Evolutionary conservation across 805 yeast genomes (phyloP), one percentile per base, ranked within the genome.

Genomic region (Wickerhamomyces ciferrii): DNA sequence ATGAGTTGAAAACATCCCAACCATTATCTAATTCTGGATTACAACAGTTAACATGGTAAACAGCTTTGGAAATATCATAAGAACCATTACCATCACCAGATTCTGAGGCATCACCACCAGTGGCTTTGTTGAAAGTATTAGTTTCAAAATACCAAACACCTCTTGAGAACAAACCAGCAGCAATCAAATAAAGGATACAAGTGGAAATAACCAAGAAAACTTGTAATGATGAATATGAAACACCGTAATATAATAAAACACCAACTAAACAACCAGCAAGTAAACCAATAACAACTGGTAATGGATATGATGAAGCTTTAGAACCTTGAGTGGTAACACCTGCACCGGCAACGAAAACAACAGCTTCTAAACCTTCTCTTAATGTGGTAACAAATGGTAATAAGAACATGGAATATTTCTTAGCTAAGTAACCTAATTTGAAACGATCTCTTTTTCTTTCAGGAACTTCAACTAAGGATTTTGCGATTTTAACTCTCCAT

Each of bases 41-140:
- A 74, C 98, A 92, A 72, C 97, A 92, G 76, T 92, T 90, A 51
- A 92, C 95, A 70, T 92, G 99, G 91, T 96, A 92, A 24, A 92
- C 97, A 14, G 86, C 69, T 60, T 76, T 77, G 43, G 73, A 59
- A 59, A 92, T 79, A 67, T 92, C 83, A 69, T 92, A 92, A 23
- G 97, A 84, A 63, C 99, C 99, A 39, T 96, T 92, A 56, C 99
- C 99, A 45, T 83, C 75, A 59, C 98, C 98, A 57, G 75, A 71
- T 68, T 92, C 98, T 35, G 96, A 78, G 23, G 95, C 96, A 71
- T 92, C 97, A 71, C 97, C 96, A 64, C 98, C 98, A 32, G 95
- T 81, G 44, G 72, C 61, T 49, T 71, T 55, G 66, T 78, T 75
- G 74, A 76, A 92, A 21, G 60, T 63, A 67, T 89, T 74, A 61